Evolutionary conservation across 1,284 basidiomycete genomes (phyloP), one percentile per base, ranked within the genome.

Genomic region (Pseudozyma flocculosa): DNA sequence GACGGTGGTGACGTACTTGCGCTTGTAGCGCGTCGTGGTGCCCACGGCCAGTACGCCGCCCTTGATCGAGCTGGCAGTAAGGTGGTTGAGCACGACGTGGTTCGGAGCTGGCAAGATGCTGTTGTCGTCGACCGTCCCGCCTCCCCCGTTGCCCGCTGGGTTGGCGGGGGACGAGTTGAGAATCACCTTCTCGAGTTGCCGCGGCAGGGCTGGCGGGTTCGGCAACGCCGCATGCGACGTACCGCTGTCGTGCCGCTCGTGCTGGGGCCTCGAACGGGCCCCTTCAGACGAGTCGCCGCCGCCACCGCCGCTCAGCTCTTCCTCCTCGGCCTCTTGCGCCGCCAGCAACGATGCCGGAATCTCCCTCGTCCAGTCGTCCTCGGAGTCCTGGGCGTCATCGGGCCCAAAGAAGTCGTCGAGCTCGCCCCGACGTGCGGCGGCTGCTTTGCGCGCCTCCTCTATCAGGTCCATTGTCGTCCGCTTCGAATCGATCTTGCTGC

Each of bases 11-110:
- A 86, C 85, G 74, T 85, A 86, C 84, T 98, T 98, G 80, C 90
- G 86, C 80, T 87, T 83, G 82, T 97, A 98, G 73, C 94, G 82
- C 40, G 89, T 93, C 48, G 94, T 96, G 48, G 87, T 92, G 15
- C 89, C 93, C 1, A 97, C 92, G 34, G 92, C 92, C 40, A 98
- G 80, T 41, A 94, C 91, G 3, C 92, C 92, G 76, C 93, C 91
- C 78, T 88, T 85, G 72, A 98, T 98, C 58, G 92, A 90, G 78
- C 90, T 94, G 45, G 94, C 97, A 59, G 92, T 92, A 54, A 98
- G 80, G 79, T 98, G 95, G 68, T 96, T 92, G 62, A 98, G 82
- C 38, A 97, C 92, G 32, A 92, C 92, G 80, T 97, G 94, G 49
- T 88, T 90, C 14, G 72, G 72, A 18, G 95, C 92, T 9, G 94